Percentiles rank a stretch among this genome's conserved stretches.
phyloP scores from a whole-genome alignment of 371 early-diverging fungal genomes.

The Caulochytrium protostelioides region DNA sequence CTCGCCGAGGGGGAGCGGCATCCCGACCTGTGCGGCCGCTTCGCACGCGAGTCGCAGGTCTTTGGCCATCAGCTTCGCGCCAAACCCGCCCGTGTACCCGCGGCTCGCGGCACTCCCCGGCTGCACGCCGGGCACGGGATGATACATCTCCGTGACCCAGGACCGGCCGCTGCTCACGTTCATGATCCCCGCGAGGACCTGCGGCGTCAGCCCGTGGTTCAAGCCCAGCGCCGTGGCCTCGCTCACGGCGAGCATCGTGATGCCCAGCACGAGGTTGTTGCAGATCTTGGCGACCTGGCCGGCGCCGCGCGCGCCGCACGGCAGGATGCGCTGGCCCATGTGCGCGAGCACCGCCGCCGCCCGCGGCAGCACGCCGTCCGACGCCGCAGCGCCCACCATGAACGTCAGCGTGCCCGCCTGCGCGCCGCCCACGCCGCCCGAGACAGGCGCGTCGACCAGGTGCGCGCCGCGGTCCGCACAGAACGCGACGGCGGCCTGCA shows the following conservation, averaged over 20 bases:
- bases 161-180: conserved; percentile 67
- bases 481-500: conserved; percentile 38
- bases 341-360: conserved; percentile 40
- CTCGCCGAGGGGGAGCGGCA: no score
- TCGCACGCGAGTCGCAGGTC: conserved; percentile 74
- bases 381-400: conserved; percentile 70
- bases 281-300: conserved; percentile 91
- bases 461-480: conserved; percentile 32
- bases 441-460: conserved; percentile 88
- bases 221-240: conserved; percentile 79
- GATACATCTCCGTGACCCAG: conserved; percentile 49
- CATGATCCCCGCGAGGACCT: conserved; percentile 56
- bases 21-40: no score
- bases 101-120: conserved; percentile 60
- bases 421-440: conserved; percentile 77
- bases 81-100: conserved; percentile 80
- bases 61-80: conserved; percentile 71
- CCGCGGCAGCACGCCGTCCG: conserved; percentile 29
- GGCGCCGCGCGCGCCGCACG: conserved; percentile 61
- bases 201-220: conserved; percentile 61
- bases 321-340: conserved; percentile 89
- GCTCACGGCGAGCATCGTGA: conserved; percentile 75
- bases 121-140: conserved; percentile 71
- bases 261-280: conserved; percentile 89
- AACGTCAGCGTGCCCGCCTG: conserved; percentile 80